phyloP scores from a whole-genome alignment of 2,329 filamentous ascomycete species.

The Periconia sp. region DNA sequence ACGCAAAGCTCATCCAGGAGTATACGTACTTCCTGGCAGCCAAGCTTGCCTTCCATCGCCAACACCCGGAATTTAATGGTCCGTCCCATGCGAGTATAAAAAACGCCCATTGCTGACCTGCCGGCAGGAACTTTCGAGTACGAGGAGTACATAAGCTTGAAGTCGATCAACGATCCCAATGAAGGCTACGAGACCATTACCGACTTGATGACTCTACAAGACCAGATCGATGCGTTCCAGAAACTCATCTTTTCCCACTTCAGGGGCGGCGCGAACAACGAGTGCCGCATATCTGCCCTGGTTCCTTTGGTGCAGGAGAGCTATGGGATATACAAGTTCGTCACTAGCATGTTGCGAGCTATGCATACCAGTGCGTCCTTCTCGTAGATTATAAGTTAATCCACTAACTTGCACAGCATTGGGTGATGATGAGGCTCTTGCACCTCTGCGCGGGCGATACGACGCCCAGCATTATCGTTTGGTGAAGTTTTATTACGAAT shows the following conservation, averaged over 20 bases:
- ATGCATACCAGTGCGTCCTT: conserved; percentile 83
- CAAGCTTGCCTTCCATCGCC: conserved; percentile 94
- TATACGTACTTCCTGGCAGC: conserved; percentile 95
- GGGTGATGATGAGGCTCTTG: conserved; percentile 88
- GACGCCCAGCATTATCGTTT: conserved; percentile 95
- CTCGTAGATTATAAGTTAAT: not conserved
- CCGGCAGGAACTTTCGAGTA: conserved; percentile 81
- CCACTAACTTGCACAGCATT: conserved; percentile 60
- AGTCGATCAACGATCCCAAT: conserved; percentile 97
- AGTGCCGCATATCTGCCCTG: conserved; percentile 91
- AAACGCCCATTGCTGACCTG: conserved; percentile 16
- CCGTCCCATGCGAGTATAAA: conserved; percentile 16
- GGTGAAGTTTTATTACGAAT: conserved; percentile 98
- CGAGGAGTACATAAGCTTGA: conserved; percentile 97
- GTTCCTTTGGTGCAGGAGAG: conserved; percentile 95
- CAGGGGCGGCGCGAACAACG: conserved; percentile 86
- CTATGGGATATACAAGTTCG: conserved; percentile 99
- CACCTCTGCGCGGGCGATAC: conserved; percentile 84
- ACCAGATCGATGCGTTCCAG: conserved; percentile 98
- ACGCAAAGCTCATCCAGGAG: conserved; percentile 89
- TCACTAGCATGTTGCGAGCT: conserved; percentile 97
- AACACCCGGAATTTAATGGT: conserved; percentile 97
- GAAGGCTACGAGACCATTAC: conserved; percentile 96
- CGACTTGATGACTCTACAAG: conserved; percentile 93
- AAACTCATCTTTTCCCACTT: conserved; percentile 99